These are phyloP conservation scores for Cryptococcus sp. DNA, from an alignment of 1,284 basidiomycete species.

Conservation along the genomic window DNA sequence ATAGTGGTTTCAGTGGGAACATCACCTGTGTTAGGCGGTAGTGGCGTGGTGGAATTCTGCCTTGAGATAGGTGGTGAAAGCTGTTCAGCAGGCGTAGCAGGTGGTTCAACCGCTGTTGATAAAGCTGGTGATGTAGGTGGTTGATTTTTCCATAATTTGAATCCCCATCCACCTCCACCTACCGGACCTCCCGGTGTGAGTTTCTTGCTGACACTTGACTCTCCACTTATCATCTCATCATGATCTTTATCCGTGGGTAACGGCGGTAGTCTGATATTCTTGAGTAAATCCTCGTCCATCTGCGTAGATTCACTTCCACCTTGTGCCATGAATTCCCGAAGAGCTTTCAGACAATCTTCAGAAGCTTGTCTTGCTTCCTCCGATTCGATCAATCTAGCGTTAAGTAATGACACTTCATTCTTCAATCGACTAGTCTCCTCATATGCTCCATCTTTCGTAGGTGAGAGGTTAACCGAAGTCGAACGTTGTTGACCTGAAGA, in stretches of 20 bases:
- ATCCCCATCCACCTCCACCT: slow-evolving; percentile 26
- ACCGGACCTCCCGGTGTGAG: background rate
- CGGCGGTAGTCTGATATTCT: slow-evolving; percentile 54
- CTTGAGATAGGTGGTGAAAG: slow-evolving; percentile 8
- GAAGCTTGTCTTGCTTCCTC: slow-evolving; percentile 79
- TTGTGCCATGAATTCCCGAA: slow-evolving; percentile 73
- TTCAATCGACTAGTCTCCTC: slow-evolving; percentile 58
- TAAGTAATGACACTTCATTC: slow-evolving; percentile 58
- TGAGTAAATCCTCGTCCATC: slow-evolving; percentile 17
- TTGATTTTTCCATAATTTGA: slow-evolving; percentile 27
- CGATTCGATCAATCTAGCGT: slow-evolving; percentile 63
- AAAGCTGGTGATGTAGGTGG: slow-evolving; percentile 13
- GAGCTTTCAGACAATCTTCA: slow-evolving; percentile 73
- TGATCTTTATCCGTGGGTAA: slow-evolving; percentile 56
- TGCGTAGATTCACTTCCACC: slow-evolving; percentile 15
- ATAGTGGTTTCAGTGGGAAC: slow-evolving; percentile 11
- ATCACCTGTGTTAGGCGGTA: slow-evolving; percentile 13
- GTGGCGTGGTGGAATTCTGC: slow-evolving; percentile 11
- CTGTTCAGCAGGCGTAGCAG: slow-evolving; percentile 14
- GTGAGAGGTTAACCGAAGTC: background rate
- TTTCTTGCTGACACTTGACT: no score
- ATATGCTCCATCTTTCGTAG: background rate
- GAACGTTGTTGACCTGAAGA: background rate
- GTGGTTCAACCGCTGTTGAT: slow-evolving; percentile 24
- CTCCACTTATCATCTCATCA: slow-evolving; percentile 29